Base-by-base conservation (phyloP, 2,329 filamentous ascomycete genomes). In the Anisogramma anomala region DNA sequence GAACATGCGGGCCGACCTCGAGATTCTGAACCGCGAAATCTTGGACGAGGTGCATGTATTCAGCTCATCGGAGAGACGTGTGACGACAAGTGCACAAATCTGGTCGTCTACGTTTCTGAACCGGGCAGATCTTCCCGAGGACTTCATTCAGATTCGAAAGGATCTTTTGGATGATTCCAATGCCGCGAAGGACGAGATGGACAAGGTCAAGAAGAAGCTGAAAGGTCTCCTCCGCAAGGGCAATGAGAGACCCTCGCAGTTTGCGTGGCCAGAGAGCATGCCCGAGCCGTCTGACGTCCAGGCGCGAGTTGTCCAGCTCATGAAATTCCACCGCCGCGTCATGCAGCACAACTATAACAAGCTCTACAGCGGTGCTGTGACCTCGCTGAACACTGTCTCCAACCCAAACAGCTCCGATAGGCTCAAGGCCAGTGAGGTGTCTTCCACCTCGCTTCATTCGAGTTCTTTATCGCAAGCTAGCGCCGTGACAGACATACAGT, bases 131-230 rank as follows among this genome's bases (percentile, higher is more conserved):
- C 69, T 95, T 13, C 77, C 83, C 0, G 77, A 85, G 18, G 84
- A 94, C 53, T 86, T 85, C 49, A 94, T 98, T 48, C 82, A 79
- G 25, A 81, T 96, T 42, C 80, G 91, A 39, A 98, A 98, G 58
- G 88, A 96, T 61, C 72, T 98, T 6, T 67, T 98, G 3, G 91
- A 98, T 58, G 91, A 98, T 58, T 96, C 88, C 0, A 98, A 98
- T 59, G 91, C 91, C 3, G 91, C 91, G 43, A 98, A 98, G 60
- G 91, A 98, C 58, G 87, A 94, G 55, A 98, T 95, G 84, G 93
- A 98, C 64, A 95, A 94, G 63, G 91, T 98, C 42, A 98, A 98
- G 72, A 98, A 98, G 74, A 95, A 94, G 76, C 73, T 98, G 20
- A 98, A 98, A 65, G 81, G 85, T 1, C 71, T 98, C 15, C 64